These are phyloP conservation scores for Eremomyces bilateralis DNA, from an alignment of 495 filamentous ascomycete genomes.

Conservation along the genomic window DNA sequence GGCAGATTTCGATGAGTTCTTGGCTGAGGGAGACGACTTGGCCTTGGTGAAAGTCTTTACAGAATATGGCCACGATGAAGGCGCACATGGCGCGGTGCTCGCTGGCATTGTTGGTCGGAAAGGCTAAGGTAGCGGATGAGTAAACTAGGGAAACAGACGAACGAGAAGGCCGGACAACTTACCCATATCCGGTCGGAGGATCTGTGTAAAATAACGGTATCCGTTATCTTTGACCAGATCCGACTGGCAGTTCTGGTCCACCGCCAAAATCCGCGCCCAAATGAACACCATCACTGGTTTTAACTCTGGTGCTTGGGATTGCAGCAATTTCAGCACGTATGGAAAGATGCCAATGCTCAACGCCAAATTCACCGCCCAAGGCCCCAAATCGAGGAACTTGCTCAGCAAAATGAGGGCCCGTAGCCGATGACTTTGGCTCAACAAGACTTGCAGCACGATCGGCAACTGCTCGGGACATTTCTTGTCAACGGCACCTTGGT, in stretches of 20 bases:
- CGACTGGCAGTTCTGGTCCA: slow-evolving; percentile 76
- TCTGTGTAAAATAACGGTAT: slow-evolving; percentile 85
- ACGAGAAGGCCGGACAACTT: slow-evolving; percentile 9
- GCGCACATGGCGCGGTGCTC: slow-evolving; percentile 98
- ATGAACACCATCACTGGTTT: slow-evolving; percentile 99
- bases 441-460: slow-evolving; percentile 83
- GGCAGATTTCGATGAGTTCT: slow-evolving; percentile 65
- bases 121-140: no score
- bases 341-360: slow-evolving; percentile 97
- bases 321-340: slow-evolving; percentile 86
- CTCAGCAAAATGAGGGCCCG: slow-evolving; percentile 80
- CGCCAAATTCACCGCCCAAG: slow-evolving; percentile 93
- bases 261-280: slow-evolving; percentile 90
- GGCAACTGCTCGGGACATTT: slow-evolving; percentile 85
- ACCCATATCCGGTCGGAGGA: slow-evolving; percentile 62
- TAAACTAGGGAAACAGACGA: background rate
- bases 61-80: slow-evolving; percentile 92
- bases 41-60: slow-evolving; percentile 75
- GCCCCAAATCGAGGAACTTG: slow-evolving; percentile 83
- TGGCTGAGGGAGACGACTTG: slow-evolving; percentile 71
- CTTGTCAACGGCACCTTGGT: slow-evolving; percentile 60
- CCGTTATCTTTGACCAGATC: slow-evolving; percentile 92
- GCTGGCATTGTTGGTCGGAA: slow-evolving; percentile 62
- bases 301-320: slow-evolving; percentile 82
- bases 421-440: slow-evolving; percentile 90